phyloP scores from a whole-genome alignment of 2,329 filamentous ascomycete species.

The Botrytis galanthina region DNA sequence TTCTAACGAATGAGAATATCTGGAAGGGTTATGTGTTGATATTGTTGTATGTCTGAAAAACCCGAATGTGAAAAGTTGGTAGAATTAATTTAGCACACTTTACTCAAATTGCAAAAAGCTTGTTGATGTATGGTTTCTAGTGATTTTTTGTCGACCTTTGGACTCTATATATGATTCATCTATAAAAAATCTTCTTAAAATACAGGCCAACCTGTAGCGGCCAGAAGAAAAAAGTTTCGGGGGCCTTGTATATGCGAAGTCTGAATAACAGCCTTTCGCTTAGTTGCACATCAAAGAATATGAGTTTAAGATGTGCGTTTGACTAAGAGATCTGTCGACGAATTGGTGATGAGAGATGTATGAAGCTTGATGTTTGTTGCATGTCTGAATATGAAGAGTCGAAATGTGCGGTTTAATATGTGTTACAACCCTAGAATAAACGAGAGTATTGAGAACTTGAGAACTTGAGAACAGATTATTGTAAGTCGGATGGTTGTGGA shows the following conservation, averaged over 20 bases:
- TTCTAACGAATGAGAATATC: not conserved
- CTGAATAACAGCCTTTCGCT: not conserved
- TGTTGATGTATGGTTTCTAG: not conserved
- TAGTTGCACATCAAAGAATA: not conserved
- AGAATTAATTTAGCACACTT: not conserved
- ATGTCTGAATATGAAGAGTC: not conserved
- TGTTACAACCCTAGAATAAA: not conserved
- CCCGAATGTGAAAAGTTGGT: not conserved
- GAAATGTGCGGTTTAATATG: not conserved
- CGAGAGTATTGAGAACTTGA: not conserved
- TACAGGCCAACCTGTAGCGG: not conserved
- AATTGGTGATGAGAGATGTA: not conserved
- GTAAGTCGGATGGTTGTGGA: not conserved
- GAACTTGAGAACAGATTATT: not conserved
- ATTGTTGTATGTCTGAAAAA: not conserved
- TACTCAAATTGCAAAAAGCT: not conserved
- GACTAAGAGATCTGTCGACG: not conserved
- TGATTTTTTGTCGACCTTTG: not conserved
- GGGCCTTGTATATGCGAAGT: not conserved
- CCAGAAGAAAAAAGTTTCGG: not conserved
- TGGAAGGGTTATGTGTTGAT: not conserved
- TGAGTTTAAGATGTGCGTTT: not conserved
- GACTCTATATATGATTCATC: not conserved
- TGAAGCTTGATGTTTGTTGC: not conserved
- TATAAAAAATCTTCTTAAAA: not conserved